phyloP scores from a whole-genome alignment of 306 rosid species.

The Glycine latifolia region DNA sequence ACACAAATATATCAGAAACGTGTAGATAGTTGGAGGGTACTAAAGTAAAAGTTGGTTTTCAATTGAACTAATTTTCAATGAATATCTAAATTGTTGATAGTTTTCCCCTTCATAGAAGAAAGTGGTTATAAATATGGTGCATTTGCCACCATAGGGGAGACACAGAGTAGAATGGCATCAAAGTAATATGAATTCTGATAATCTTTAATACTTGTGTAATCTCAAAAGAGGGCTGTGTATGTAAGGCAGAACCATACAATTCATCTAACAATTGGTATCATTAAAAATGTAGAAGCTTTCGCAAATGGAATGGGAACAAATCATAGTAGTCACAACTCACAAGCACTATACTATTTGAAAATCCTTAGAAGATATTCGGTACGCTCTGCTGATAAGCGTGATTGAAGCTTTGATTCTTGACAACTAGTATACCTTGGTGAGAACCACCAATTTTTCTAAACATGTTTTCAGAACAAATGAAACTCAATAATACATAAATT shows the following conservation, averaged over 20 bases:
- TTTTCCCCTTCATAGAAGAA: neutral
- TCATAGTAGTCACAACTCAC: constrained; percentile 6
- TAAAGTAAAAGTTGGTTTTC: neutral
- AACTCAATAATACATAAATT: constrained; percentile 2
- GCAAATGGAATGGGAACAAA: constrained; percentile 5
- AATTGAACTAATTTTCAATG: constrained; percentile 4
- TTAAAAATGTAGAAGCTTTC: constrained; percentile 20
- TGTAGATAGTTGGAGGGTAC: neutral
- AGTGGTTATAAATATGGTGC: neutral
- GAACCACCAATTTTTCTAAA: constrained; percentile 11
- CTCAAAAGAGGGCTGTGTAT: constrained; percentile 4
- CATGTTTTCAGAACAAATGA: neutral
- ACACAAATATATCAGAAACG: constrained; percentile 42
- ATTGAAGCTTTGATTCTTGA: constrained; percentile 31
- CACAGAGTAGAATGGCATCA: constrained; percentile 11
- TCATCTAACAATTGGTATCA: constrained; percentile 36
- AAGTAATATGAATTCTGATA: constrained; percentile 36
- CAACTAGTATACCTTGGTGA: neutral
- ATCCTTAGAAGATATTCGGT: constrained; percentile 24
- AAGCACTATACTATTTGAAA: constrained; percentile 23
- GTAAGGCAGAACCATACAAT: constrained; percentile 13
- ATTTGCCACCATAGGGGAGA: constrained; percentile 7
- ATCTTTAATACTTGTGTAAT: constrained; percentile 5
- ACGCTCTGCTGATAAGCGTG: neutral
- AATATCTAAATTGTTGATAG: constrained; percentile 2